A percentile compares a stretch with the other conserved stretches of the same genome.
phyloP scores from a whole-genome alignment of 139 green algal genomes.

The Zygnema circumcarinatum region DNA sequence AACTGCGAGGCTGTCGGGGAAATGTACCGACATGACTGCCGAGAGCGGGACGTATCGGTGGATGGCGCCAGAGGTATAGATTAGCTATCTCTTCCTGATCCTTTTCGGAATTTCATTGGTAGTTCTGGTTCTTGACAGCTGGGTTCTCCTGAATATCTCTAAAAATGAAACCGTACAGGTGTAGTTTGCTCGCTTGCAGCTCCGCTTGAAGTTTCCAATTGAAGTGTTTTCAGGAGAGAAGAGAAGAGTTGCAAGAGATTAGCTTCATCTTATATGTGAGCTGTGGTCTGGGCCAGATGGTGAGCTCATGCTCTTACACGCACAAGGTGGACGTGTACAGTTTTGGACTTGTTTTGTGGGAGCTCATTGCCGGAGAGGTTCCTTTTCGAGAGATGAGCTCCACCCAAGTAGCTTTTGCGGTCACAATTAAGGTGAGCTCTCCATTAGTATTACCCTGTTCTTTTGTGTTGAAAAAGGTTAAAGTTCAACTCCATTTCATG shows the following conservation, averaged over 20 bases:
- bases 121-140: not conserved
- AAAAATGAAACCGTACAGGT: not conserved
- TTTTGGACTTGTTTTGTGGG: slow-evolving; percentile 90
- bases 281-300: slow-evolving; percentile 10
- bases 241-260: not conserved
- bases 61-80: too few relatives aligned
- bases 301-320: slow-evolving; percentile 63
- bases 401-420: slow-evolving; percentile 68
- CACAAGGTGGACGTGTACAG: slow-evolving; percentile 86
- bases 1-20: slow-evolving; percentile 62
- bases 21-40: slow-evolving; percentile 83
- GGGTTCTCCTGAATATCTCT: not conserved
- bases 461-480: slow-evolving; percentile 1
- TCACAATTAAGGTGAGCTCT: slow-evolving; percentile 39
- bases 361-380: slow-evolving; percentile 80
- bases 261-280: not conserved
- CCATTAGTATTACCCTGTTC: not conserved
- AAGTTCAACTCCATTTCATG: slow-evolving; percentile 2
- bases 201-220: not conserved
- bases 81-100: slow-evolving; percentile 5
- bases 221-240: not conserved
- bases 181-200: not conserved
- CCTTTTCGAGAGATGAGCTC: slow-evolving; percentile 83
- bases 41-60: slow-evolving; percentile 98
- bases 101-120: not conserved